Conservation (phyloP, 495 filamentous ascomycete genomes). For the Schizothecium vesticola region DNA sequence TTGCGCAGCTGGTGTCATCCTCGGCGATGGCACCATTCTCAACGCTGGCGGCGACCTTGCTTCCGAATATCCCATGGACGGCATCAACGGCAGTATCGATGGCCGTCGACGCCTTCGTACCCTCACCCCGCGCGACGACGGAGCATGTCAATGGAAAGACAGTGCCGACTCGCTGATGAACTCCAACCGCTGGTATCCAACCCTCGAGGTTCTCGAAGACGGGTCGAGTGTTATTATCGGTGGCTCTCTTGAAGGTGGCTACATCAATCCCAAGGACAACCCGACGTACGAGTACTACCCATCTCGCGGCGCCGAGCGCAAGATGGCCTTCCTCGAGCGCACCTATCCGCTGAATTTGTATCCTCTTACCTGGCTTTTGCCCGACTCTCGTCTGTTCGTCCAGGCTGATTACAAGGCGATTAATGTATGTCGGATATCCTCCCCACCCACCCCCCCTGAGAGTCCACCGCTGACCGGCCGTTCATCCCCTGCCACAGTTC, state of each 20-base stretch:
- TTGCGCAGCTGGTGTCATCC: conserved; percentile 5
- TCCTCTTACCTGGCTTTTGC: neutral
- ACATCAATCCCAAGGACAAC: conserved; percentile 9
- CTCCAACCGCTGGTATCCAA: conserved; percentile 8
- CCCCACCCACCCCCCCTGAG: no score
- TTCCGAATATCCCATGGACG: conserved; percentile 1
- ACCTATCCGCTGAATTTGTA: conserved; percentile 7
- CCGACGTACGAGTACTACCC: conserved; percentile 10
- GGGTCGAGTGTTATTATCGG: conserved; percentile 6
- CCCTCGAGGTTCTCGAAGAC: conserved; percentile 9
- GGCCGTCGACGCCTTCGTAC: conserved; percentile 5
- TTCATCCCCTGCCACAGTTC: no score
- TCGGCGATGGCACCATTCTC: conserved; percentile 8
- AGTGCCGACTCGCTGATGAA: neutral
- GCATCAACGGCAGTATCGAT: conserved; percentile 1
- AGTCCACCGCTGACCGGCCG: no score
- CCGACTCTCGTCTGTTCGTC: conserved; percentile 6
- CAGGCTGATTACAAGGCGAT: conserved; percentile 9
- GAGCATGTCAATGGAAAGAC: conserved; percentile 4
- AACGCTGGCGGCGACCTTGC: conserved; percentile 5
- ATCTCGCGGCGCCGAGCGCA: conserved; percentile 7
- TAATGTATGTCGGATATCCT: no score
- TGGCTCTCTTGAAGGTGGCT: conserved; percentile 4
- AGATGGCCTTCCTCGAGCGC: conserved; percentile 1
- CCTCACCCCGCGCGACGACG: conserved; percentile 6